Conservation (phyloP, 768 basidiomycete species). For the Rhodotorula toruloides region DNA sequence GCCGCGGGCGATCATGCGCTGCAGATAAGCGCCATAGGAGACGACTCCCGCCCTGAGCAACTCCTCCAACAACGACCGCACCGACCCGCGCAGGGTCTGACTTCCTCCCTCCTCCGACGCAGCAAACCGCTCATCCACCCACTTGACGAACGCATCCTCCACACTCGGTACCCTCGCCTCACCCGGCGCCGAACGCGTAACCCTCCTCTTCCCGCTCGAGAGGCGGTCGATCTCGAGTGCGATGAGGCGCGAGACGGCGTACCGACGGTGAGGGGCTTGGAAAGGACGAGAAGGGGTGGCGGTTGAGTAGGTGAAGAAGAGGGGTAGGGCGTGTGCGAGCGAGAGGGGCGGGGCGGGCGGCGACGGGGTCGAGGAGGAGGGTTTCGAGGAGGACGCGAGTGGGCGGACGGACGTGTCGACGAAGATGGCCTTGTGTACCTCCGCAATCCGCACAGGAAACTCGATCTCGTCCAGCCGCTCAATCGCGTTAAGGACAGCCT, state of each 20-base stretch:
- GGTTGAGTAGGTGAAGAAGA: slow-evolving; percentile 35
- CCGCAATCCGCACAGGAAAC: slow-evolving; percentile 8
- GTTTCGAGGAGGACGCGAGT: no score
- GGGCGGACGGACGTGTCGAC: not conserved
- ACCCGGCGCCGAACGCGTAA: not conserved
- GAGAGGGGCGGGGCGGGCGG: not conserved
- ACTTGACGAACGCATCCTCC: slow-evolving; percentile 25
- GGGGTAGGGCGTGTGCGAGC: slow-evolving; percentile 6
- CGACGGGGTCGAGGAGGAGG: not conserved
- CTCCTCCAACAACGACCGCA: no score
- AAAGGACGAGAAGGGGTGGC: slow-evolving; percentile 1
- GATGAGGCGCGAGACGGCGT: slow-evolving; percentile 23
- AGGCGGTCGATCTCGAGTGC: slow-evolving; percentile 16
- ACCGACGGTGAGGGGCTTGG: slow-evolving; percentile 9
- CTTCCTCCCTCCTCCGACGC: no score
- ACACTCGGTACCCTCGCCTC: not conserved
- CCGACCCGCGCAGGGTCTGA: no score
- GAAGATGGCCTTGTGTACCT: slow-evolving; percentile 8
- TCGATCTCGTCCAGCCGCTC: slow-evolving; percentile 19
- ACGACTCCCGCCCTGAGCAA: slow-evolving; percentile 26
- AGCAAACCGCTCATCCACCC: slow-evolving; percentile 30
- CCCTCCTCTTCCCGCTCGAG: not conserved
- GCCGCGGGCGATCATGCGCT: slow-evolving; percentile 38
- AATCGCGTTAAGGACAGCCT: not conserved
- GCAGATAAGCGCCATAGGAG: slow-evolving; percentile 28